Conservation (phyloP, 768 basidiomycete species). For the Termitomyces sp. region DNA sequence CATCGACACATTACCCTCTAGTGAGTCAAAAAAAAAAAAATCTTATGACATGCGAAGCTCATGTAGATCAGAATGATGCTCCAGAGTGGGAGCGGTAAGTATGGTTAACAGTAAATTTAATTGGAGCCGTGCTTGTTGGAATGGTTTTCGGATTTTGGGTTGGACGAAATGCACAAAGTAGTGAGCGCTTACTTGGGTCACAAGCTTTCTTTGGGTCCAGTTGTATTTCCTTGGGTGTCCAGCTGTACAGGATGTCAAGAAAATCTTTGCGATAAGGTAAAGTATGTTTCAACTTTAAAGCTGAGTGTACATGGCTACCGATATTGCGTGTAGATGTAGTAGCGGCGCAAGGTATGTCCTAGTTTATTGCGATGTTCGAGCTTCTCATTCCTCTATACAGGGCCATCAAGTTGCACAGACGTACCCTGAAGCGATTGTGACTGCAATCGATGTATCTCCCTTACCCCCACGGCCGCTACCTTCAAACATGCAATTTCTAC, state of each 20-base stretch:
- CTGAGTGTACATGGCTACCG: too few species aligned
- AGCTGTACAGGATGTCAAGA: neutral
- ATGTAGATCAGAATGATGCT: too few species aligned
- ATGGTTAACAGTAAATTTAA: too few species aligned
- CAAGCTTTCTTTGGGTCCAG: neutral
- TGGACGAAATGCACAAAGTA: slow-evolving; percentile 2
- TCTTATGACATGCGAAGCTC: too few species aligned
- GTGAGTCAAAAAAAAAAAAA: too few species aligned
- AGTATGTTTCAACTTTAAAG: too few species aligned
- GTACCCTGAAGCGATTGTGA: slow-evolving; percentile 4
- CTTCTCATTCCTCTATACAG: too few species aligned
- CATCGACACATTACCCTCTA: too few species aligned
- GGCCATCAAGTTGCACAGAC: slow-evolving; percentile 3
- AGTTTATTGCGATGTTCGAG: too few species aligned
- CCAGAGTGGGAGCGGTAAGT: neutral
- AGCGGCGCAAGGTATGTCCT: slow-evolving; percentile 3
- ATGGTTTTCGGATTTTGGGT: too few species aligned
- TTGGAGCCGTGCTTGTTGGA: too few species aligned
- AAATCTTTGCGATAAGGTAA: slow-evolving; percentile 3
- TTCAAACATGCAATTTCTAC: neutral
- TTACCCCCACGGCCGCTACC: neutral
- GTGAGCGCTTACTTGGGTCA: neutral
- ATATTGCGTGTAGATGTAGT: neutral
- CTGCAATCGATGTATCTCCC: slow-evolving; percentile 5
- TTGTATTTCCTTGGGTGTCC: neutral